Evolutionary conservation across 495 filamentous ascomycete genomes (phyloP).

Genomic region (Podospora tetraspora): DNA sequence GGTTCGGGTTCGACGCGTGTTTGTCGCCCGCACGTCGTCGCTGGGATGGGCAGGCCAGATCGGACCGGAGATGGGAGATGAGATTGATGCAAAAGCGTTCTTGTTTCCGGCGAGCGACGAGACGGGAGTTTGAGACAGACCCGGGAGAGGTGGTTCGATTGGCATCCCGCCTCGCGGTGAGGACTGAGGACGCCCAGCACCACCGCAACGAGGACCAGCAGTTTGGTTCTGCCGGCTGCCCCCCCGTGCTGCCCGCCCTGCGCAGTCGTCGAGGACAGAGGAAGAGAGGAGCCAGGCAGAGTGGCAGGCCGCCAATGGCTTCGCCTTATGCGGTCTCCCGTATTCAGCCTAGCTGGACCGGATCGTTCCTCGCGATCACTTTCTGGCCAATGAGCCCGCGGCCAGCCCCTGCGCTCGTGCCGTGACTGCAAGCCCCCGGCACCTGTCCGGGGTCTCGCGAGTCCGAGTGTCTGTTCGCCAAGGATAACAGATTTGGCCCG

Average conservation of each 20-base stretch:
- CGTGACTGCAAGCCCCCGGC: conserved; percentile 8
- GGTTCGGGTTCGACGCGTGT: background rate
- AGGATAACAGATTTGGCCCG: background rate
- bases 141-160: background rate
- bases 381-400: conserved; percentile 5
- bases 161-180: background rate
- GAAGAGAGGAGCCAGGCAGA: background rate
- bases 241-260: background rate
- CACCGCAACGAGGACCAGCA: background rate
- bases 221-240: background rate
- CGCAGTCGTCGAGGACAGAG: background rate
- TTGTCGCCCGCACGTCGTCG: background rate
- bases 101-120: background rate
- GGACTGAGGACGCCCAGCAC: background rate
- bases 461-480: background rate
- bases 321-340: conserved; percentile 10
- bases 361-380: background rate
- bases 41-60: background rate
- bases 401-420: background rate
- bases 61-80: background rate
- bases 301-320: conserved; percentile 13
- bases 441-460: background rate
- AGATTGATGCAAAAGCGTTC: background rate
- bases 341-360: conserved; percentile 9
- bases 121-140: background rate